Base-by-base conservation (phyloP, 352 stramenopile species). In the Aphanomyces invadans region DNA sequence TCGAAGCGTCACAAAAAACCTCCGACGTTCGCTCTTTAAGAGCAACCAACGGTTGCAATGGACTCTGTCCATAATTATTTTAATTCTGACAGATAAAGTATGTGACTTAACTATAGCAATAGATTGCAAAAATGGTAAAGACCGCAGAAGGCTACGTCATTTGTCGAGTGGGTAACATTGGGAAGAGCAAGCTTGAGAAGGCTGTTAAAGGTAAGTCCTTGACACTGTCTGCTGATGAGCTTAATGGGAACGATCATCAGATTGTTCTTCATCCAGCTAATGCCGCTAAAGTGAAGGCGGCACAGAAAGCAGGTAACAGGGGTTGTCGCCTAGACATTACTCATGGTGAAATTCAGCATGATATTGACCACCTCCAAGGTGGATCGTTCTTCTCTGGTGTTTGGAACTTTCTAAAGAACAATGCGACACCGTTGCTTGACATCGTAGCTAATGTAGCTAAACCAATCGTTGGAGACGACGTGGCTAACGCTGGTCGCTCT, bases 211-310 rank as follows among this genome's bases (percentile, higher is more conserved):
- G 49, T 38, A 26, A 26, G 7, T 33, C 49, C 4, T 12, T 57
- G 19, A 39, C 49, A 33, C 36, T 57, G 12, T 33, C 11, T 57
- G 29, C 25, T 32, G 49, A 32, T 57, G 4, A 57, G 12, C 25
- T 57, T 7, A 33, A 29, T 36, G 10, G 10, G 11, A 42, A 42
- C 36, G 25, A 32, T 57, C 7, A 33, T n/a, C 25, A n/a, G 4
- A 23, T 57, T n/a, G 10, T 57, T n/a, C 19, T 57, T 21, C 49
- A 57, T 57, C 49, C 49, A n/a, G 49, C 7, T 38, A 57, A 57
- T n/a, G 49, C 49, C 15, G 19, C 29, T 4, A 57, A 57, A n/a
- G 29, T 57, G 11, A 29, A 38, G 7, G 23, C 15, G n/a, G 49
- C 49, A 4, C 46, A 54, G 46, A 54, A 54, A n/a, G 46, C 46